Conservation (phyloP, 2,329 filamentous ascomycete genomes). For the Raffaelea arxii region DNA sequence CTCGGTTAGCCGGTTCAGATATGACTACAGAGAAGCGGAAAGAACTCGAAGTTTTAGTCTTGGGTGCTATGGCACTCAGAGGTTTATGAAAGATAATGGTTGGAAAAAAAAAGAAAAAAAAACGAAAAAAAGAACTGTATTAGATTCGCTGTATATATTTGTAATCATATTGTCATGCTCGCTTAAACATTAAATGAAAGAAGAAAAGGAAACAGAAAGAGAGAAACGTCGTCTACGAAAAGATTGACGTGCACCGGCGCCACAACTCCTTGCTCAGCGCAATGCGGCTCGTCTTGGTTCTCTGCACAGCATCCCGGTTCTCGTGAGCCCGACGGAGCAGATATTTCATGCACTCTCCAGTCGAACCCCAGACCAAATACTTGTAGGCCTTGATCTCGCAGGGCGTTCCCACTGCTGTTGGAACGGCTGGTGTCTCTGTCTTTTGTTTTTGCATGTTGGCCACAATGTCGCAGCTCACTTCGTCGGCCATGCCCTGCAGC, state of each 20-base stretch:
- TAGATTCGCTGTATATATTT: too few relatives aligned
- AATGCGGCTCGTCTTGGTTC: constrained; percentile 51
- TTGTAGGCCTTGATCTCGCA: constrained; percentile 42
- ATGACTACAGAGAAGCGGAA: constrained; percentile 31
- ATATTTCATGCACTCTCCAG: constrained; percentile 79
- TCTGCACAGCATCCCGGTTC: constrained; percentile 60
- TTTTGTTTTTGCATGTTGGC: constrained; percentile 7
- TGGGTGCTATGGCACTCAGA: constrained; percentile 71
- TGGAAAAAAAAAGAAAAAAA: background rate
- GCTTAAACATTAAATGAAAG: too few relatives aligned
- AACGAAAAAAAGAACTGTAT: background rate
- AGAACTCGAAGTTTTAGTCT: constrained; percentile 58
- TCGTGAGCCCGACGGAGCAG: constrained; percentile 62
- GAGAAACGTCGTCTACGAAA: too few relatives aligned
- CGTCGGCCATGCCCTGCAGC: constrained; percentile 52
- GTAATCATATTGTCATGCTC: background rate
- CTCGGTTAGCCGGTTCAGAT: constrained; percentile 25
- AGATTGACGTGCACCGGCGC: constrained; percentile 37
- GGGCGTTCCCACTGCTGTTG: background rate
- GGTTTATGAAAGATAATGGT: constrained; percentile 43
- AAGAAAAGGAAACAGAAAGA: too few relatives aligned
- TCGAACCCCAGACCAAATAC: constrained; percentile 61
- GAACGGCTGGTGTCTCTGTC: background rate
- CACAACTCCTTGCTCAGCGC: constrained; percentile 54
- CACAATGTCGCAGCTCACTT: constrained; percentile 4